Conservation (phyloP, 192 early-diverging fungal species). For the Umbelopsis sp. region DNA sequence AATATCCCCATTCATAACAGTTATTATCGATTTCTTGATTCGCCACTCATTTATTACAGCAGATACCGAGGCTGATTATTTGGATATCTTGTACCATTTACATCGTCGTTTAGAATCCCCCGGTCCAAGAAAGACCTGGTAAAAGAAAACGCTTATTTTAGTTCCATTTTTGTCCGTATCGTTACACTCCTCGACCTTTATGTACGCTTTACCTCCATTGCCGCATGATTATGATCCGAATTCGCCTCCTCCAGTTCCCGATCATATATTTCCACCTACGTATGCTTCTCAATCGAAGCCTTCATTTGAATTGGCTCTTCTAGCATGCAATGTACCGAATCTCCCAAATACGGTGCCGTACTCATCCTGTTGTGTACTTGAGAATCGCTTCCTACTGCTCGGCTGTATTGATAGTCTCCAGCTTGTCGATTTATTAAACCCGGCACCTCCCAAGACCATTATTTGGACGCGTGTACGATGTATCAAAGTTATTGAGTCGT, state of each 20-base stretch:
- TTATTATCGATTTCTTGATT: slow-evolving; percentile 85
- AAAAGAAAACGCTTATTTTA: slow-evolving; percentile 14
- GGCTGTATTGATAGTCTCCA: slow-evolving; percentile 27
- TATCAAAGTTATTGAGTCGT: slow-evolving; percentile 20
- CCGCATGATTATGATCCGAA: slow-evolving; percentile 5
- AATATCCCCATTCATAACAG: slow-evolving; percentile 21
- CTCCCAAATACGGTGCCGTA: slow-evolving; percentile 9
- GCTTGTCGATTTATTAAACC: slow-evolving; percentile 17
- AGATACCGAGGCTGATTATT: slow-evolving; percentile 82
- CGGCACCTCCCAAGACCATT: slow-evolving; percentile 15
- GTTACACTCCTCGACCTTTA: slow-evolving; percentile 5
- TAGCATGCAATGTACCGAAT: not conserved
- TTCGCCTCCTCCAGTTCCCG: slow-evolving; percentile 6
- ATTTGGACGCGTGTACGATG: slow-evolving; percentile 23
- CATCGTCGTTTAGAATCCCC: slow-evolving; percentile 72
- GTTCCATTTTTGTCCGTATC: not conserved
- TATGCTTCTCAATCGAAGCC: not conserved
- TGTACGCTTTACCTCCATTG: slow-evolving; percentile 18
- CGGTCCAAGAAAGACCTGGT: slow-evolving; percentile 42
- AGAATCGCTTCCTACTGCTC: slow-evolving; percentile 33
- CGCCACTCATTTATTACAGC: slow-evolving; percentile 71
- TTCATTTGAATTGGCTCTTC: not conserved
- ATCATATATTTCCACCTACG: not conserved
- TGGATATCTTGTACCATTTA: slow-evolving; percentile 66
- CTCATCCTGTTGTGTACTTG: slow-evolving; percentile 26